These are phyloP conservation scores for Plenodomus tracheiphilus DNA, from an alignment of 2,329 filamentous ascomycete species.

Conservation along the genomic window DNA sequence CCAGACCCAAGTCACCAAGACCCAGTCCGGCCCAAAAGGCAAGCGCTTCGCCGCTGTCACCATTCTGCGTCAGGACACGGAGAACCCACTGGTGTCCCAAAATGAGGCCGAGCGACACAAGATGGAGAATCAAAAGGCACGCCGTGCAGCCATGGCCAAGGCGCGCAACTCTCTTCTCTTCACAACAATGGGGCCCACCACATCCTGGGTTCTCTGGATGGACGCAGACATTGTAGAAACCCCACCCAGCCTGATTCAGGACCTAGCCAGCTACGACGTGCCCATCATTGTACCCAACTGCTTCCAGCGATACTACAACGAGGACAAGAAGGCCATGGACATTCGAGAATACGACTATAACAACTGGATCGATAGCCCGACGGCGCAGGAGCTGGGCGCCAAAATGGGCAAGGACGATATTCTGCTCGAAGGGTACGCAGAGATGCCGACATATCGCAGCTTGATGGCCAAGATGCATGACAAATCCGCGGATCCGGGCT, in stretches of 20 bases:
- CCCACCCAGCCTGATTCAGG: slow-evolving; percentile 82
- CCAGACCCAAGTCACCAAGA: slow-evolving; percentile 82
- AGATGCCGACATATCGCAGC: slow-evolving; percentile 88
- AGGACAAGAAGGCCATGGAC: slow-evolving; percentile 71
- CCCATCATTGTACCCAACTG: slow-evolving; percentile 95
- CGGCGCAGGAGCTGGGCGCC: slow-evolving; percentile 72
- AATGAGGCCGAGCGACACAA: slow-evolving; percentile 89
- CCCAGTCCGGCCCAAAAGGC: slow-evolving; percentile 79
- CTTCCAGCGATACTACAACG: slow-evolving; percentile 77
- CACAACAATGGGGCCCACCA: slow-evolving; percentile 86
- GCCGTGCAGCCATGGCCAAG: slow-evolving; percentile 87
- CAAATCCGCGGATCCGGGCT: slow-evolving; percentile 55
- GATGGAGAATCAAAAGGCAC: slow-evolving; percentile 82
- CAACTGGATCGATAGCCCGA: slow-evolving; percentile 90
- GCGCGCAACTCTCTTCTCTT: slow-evolving; percentile 94
- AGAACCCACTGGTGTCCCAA: slow-evolving; percentile 77
- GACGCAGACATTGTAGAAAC: slow-evolving; percentile 92
- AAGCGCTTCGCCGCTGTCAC: slow-evolving; percentile 90
- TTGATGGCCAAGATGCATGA: slow-evolving; percentile 84
- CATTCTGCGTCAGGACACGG: slow-evolving; percentile 93
- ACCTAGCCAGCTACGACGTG: slow-evolving; percentile 84
- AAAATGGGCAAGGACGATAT: slow-evolving; percentile 92
- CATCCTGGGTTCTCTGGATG: slow-evolving; percentile 96
- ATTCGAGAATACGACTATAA: slow-evolving; percentile 95
- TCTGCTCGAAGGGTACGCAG: slow-evolving; percentile 86